These are phyloP conservation scores for Dunaliella primolecta DNA, from an alignment of 139 green algal genomes.

Conservation along the genomic window DNA sequence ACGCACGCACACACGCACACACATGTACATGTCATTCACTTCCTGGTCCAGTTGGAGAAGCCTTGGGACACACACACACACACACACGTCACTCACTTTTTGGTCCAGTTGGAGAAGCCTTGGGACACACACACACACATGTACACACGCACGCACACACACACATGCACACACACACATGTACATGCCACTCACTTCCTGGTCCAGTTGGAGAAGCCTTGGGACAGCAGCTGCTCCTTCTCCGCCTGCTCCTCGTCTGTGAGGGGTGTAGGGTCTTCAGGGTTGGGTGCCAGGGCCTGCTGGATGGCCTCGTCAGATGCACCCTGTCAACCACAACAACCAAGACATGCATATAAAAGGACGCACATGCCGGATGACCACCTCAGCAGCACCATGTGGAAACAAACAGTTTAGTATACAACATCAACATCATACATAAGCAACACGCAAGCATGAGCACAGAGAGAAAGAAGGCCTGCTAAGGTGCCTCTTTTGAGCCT, in stretches of 20 bases:
- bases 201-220: slow-evolving; percentile 91
- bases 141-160: no score
- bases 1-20: no score
- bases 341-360: background rate
- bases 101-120: background rate
- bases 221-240: slow-evolving; percentile 59
- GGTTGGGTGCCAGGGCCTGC: slow-evolving; percentile 43
- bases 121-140: no score
- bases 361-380: no score
- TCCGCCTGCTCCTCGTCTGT: slow-evolving; percentile 79
- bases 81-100: no score
- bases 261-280: slow-evolving; percentile 82
- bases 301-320: slow-evolving; percentile 66
- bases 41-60: slow-evolving; percentile 86
- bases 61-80: slow-evolving; percentile 43
- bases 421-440: no score
- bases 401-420: no score
- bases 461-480: no score
- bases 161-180: no score
- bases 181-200: slow-evolving; percentile 26
- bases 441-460: no score
- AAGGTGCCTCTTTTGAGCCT: no score
- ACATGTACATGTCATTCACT: no score
- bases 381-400: background rate
- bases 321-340: slow-evolving; percentile 43